These are phyloP conservation scores for Citropsis articulata DNA, from an alignment of 345 rosid species.

Conservation along the genomic window DNA sequence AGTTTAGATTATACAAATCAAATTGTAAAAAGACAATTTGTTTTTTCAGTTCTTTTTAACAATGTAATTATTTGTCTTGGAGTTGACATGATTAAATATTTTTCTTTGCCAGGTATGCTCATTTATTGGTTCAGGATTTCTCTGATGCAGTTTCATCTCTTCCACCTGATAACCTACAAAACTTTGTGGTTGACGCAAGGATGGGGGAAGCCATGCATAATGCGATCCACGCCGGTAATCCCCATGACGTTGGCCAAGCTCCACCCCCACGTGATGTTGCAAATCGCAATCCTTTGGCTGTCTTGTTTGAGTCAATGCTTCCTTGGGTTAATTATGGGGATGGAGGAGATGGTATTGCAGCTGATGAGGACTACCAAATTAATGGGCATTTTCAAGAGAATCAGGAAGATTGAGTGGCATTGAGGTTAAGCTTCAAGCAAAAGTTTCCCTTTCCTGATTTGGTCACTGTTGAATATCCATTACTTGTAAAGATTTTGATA, in stretches of 20 bases:
- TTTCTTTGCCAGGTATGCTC: slow-evolving; percentile 44
- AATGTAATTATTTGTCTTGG: neutral
- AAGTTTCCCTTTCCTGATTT: neutral
- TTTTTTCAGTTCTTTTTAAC: neutral
- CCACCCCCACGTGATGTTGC: slow-evolving; percentile 47
- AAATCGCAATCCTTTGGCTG: slow-evolving; percentile 55
- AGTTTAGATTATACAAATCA: neutral
- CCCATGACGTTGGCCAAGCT: slow-evolving; percentile 33
- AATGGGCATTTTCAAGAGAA: slow-evolving; percentile 35
- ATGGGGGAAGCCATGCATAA: slow-evolving; percentile 38
- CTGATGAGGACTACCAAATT: slow-evolving; percentile 35
- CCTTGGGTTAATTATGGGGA: slow-evolving; percentile 67
- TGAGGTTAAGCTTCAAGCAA: neutral
- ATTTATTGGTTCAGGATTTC: slow-evolving; percentile 71
- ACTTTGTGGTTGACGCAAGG: slow-evolving; percentile 66
- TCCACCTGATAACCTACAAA: slow-evolving; percentile 79
- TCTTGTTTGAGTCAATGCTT: slow-evolving; percentile 70
- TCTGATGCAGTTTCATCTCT: slow-evolving; percentile 68
- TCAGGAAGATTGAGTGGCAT: slow-evolving; percentile 19
- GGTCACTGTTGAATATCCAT: neutral
- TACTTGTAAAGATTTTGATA: neutral
- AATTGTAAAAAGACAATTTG: neutral
- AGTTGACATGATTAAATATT: slow-evolving; percentile 1
- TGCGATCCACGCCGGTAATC: slow-evolving; percentile 35
- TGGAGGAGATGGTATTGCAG: slow-evolving; percentile 33